Base-by-base conservation (phyloP, 176 grass and related monocot species). In the Oryza punctata region DNA sequence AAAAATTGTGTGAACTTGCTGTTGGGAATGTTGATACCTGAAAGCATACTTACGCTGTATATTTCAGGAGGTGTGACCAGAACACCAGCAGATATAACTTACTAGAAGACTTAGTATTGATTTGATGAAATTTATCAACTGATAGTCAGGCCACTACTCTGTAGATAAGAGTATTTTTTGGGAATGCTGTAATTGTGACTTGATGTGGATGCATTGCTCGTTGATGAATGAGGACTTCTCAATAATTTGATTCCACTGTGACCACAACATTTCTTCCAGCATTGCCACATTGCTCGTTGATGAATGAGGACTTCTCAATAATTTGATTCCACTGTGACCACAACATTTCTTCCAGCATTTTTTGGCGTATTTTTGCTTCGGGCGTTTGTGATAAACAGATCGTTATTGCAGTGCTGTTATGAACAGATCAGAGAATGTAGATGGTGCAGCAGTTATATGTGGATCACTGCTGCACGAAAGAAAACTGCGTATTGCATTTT, bases 141-240 rank as follows among this genome's bases (percentile, higher is more conserved):
- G 64, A 77, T 85, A 65, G 18, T 25, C 41, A 75, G 77, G 23
- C 9, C 5, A 12, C n/a, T 89, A 7, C 12, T 64, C 1, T 81
- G 77, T 85, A 81, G 72, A 85, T 81, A 71, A 41, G 71, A 83
- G 43, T 27, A 27, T 43, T 23, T 15, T 14, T 41, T 23, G 1
- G 12, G 67, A 49, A 67, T 67, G 11, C 32, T 85, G 82, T 70
- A 77, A 77, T 63, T 85, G 54, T 61, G 75, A 47, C 63, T 33
- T 83, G 1, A 18, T 46, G 16, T 73, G 80, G 37, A 73, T 76
- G 38, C 0, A 24, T 61, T 61, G 21, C 73, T 69, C 70, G 63
- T 85, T 79, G 75, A 30, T 80, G 67, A 41, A 73, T 63, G 75
- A 33, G 72, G 38, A 9, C 15, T 65, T 2, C 23, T 78, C 25